Evolutionary conservation across 768 basidiomycete genomes (phyloP), one percentile per base, ranked within the genome.

Genomic region (Amanita inopinata): DNA sequence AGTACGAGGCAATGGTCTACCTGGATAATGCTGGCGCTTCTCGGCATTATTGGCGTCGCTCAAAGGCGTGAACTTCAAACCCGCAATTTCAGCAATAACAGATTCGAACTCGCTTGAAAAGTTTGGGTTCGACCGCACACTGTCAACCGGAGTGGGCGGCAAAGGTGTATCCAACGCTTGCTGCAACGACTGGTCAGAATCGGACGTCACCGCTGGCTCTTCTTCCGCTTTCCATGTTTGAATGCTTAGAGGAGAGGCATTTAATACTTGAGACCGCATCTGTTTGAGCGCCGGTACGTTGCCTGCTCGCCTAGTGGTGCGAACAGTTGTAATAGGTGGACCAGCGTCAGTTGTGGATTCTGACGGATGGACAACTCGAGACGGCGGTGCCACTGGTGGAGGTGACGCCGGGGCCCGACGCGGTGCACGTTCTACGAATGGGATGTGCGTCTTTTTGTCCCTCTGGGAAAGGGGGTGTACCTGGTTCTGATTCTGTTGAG

Each of bases 171-270:
- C 43, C 33, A 44, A 27, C 1, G 43, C 34, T 10, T 19, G 5
- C 14, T 24, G 9, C 10, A 41, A 10, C n/a, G 40, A 33, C 23
- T 28, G 9, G n/a, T 33, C 31, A 9, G 17, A 3, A n/a, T 17
- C 40, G 2, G 40, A 33, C 9, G 15, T 15, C 3, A 27, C 24
- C 2, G 30, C 5, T 32, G 43, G 22, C 22, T 17, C 23, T 6
- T 43, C 42, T 15, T 24, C 43, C 12, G 43, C 23, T 30, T 30
- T 36, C 43, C 43, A 44, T n/a, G 41, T 35, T 27, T 44, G 43
- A 3, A 12, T 37, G 2, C 17, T 34, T 27, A 44, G 28, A 5
- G 43, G 43, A 9, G 43, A 44, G 9, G 43, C 24, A 36, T 44
- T 44, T 19, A 44, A 31, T 3, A 44, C 43, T 37, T 44, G 43